phyloP scores from a whole-genome alignment of 768 basidiomycete species.

The Trichaptum fuscoviolaceum region DNA sequence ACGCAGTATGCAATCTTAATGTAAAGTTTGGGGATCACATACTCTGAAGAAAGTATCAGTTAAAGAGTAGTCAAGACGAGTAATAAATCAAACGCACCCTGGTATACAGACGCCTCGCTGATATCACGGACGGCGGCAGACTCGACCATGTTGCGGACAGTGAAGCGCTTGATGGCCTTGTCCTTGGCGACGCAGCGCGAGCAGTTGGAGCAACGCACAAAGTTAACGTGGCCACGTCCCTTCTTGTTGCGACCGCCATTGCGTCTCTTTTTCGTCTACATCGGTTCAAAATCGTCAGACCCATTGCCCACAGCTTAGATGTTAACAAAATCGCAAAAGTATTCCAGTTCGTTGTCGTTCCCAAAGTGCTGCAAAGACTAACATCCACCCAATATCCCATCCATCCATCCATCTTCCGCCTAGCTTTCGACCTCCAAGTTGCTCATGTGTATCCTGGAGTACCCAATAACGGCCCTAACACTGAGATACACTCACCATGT shows the following conservation, averaged over 20 bases:
- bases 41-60: constrained; percentile 50
- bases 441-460: neutral
- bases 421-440: neutral
- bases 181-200: constrained; percentile 97
- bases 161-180: constrained; percentile 99
- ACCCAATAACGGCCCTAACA: neutral
- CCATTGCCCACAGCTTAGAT: too few relatives aligned
- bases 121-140: constrained; percentile 97
- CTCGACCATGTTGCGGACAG: constrained; percentile 99
- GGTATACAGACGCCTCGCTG: constrained; percentile 91
- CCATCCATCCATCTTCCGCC: neutral
- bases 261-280: constrained; percentile 98
- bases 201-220: constrained; percentile 99
- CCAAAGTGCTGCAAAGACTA: neutral
- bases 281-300: neutral
- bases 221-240: constrained; percentile 92
- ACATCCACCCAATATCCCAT: neutral
- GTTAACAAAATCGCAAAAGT: too few relatives aligned
- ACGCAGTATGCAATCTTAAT: constrained; percentile 99
- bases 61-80: neutral
- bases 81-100: constrained; percentile 47
- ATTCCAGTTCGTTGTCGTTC: neutral
- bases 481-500: neutral
- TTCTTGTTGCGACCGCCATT: constrained; percentile 99
- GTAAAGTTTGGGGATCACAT: constrained; percentile 94